Conservation (phyloP, 1,284 basidiomycete genomes). For the Pisolithus thermaeus region DNA sequence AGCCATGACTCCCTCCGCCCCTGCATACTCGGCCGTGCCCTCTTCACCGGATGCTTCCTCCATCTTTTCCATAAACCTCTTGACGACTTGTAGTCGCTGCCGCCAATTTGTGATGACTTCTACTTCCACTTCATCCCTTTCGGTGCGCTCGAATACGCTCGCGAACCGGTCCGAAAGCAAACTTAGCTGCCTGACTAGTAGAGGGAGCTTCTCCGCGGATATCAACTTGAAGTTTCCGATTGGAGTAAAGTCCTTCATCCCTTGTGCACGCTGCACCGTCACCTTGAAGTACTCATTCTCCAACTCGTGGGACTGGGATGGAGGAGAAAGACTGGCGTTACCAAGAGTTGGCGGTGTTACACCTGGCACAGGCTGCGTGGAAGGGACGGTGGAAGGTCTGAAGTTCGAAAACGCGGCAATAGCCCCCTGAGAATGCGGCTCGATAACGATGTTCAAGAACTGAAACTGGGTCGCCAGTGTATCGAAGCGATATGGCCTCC, state of each 20-base stretch:
- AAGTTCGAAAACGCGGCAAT: conserved; percentile 73
- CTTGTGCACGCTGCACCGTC: conserved; percentile 75
- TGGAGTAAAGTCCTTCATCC: conserved; percentile 90
- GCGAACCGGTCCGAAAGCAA: conserved; percentile 86
- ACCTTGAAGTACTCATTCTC: conserved; percentile 93
- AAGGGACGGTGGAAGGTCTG: conserved; percentile 6
- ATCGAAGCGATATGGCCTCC: conserved; percentile 82
- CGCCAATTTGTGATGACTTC: conserved; percentile 92
- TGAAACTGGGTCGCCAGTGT: conserved; percentile 93
- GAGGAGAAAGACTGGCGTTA: conserved; percentile 17
- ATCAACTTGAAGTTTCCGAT: conserved; percentile 91
- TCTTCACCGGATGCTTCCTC: conserved; percentile 15
- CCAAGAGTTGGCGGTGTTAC: background rate
- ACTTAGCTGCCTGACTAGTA: conserved; percentile 81
- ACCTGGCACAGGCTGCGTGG: background rate
- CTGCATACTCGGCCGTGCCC: conserved; percentile 6
- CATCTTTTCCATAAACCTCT: conserved; percentile 44
- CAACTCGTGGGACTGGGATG: conserved; percentile 36
- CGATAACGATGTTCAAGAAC: conserved; percentile 96
- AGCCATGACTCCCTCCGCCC: conserved; percentile 37
- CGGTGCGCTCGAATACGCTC: conserved; percentile 73
- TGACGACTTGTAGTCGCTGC: conserved; percentile 71
- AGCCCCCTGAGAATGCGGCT: conserved; percentile 84
- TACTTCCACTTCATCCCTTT: conserved; percentile 57
- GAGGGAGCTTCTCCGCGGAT: conserved; percentile 76